phyloP scores from a whole-genome alignment of 2,329 filamentous ascomycete genomes.

The Fusarium sp. region DNA sequence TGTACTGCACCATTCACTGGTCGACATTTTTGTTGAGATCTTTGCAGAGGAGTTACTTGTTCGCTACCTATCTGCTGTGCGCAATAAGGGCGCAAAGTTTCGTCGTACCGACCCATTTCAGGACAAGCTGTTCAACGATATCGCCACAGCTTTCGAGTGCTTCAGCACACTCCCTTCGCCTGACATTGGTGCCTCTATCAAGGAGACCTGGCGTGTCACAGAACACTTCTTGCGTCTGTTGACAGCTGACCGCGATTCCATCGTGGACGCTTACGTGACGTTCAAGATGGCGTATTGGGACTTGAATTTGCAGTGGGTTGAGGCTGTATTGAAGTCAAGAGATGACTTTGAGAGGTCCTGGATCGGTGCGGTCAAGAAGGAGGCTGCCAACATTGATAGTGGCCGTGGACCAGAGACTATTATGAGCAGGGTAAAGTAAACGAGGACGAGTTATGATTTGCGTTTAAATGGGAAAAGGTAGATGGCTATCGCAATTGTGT shows the following conservation, averaged over 20 bases:
- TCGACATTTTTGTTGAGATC: slow-evolving; percentile 93
- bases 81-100: slow-evolving; percentile 92
- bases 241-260: slow-evolving; percentile 75
- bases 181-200: slow-evolving; percentile 78
- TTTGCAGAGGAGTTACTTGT: slow-evolving; percentile 91
- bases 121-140: slow-evolving; percentile 93
- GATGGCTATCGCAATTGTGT: slow-evolving; percentile 15
- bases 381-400: slow-evolving; percentile 85
- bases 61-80: slow-evolving; percentile 82
- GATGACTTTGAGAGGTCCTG: slow-evolving; percentile 95
- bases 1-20: slow-evolving; percentile 85
- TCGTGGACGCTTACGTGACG: slow-evolving; percentile 80
- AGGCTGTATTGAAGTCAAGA: slow-evolving; percentile 83
- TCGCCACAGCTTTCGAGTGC: slow-evolving; percentile 89
- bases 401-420: slow-evolving; percentile 88
- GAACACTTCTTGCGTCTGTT: slow-evolving; percentile 84
- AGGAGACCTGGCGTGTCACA: slow-evolving; percentile 91
- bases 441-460: slow-evolving; percentile 8
- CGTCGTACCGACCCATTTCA: slow-evolving; percentile 85
- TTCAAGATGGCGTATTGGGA: slow-evolving; percentile 95
- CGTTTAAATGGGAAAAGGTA: slow-evolving; percentile 1
- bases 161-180: slow-evolving; percentile 77
- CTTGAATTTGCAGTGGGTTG: slow-evolving; percentile 93
- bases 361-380: slow-evolving; percentile 86
- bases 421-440: slow-evolving; percentile 88